Evolutionary conservation across 371 early-diverging fungal species (phyloP), one percentile per base, ranked within the genome.

Genomic region (Rhizopus stolonifer): DNA sequence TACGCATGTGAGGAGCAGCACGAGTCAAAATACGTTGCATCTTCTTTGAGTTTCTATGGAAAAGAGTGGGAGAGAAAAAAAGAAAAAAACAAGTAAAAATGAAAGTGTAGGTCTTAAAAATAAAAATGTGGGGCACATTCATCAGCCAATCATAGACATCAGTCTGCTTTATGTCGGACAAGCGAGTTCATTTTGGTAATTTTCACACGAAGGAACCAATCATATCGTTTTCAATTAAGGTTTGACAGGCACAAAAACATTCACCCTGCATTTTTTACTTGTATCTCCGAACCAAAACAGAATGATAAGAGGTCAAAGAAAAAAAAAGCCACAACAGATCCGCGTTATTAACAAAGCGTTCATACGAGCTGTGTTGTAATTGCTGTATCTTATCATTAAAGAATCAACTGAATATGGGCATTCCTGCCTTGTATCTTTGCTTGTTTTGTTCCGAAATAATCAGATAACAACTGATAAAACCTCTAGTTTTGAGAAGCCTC

Each of bases 11-110:
- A 43, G 48, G 45, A 33, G 25, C 34, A 32, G 56, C 38, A 44
- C 57, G 62, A 61, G 39, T 26, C n/a, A 24, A 31, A 26, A 49
- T 39, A 49, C 63, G 63, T 38, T 62, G 53, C 63, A 62, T 62
- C 14, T 13, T 23, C 18, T 26, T 29, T 52, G 19, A 29, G n/a
- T n/a, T 47, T 24, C 46, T 21, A n/a, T 21, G 40, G 42, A 39
- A 10, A 34, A 8, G 21, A 3, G 14, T 18, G 18, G 25, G 24
- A 39, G 25, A 29, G 14, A 25, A 9, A 19, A 36, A 22, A 33
- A 31, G 31, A 53, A 49, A 39, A 49, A 29, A 44, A 29, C 42
- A 36, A 43, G 34, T 17, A 7, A 42, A 25, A 39, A 40, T 15
- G 18, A 43, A 22, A 17, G 15, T 23, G 32, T 33, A 18, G 44